Base-by-base conservation (phyloP, 176 grass and related monocot species). In the Rhipidocladum racemiflorum region DNA sequence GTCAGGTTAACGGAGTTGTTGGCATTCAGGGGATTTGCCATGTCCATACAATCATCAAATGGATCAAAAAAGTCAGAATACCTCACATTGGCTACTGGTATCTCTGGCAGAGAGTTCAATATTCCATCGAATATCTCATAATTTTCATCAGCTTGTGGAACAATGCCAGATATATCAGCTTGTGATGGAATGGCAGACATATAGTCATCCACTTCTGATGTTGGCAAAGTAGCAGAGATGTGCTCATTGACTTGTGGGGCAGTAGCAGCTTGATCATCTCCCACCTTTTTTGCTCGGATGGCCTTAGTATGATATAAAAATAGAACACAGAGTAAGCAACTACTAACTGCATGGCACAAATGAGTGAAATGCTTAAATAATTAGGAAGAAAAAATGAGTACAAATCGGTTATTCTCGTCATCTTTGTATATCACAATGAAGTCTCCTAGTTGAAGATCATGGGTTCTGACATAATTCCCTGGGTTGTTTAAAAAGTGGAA, bases 391-490 rank as follows among this genome's bases (percentile, higher is more conserved):
- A 61, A 69, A 68, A 14, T 82, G 8, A 30, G n/a, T 95, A 95
- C 96, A 83, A 93, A 86, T 83, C 88, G 72, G 73, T 94, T 82
- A 17, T 93, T 91, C 8, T 59, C 87, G 8, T 99, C 87, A 48
- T 99, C 91, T 85, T 91, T 91, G 89, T 99, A 99, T 62, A 99
- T 95, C 89, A 99, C 85, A 73, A 99, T 84, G 84, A 85, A 89
- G 76, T 99, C 96, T 23, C 96, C 96, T 23, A 89, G 89, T 64
- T 79, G 91, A 70, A 99, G 93, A 48, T 76, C 80, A 79, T 95
- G 96, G 68, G 87, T 65, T 82, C 89, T 89, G 30, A 99, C 54
- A 77, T 91, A 99, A 61, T 93, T 76, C 51, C 96, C 96, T 99
- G 80, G 39, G 27, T 83, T 42, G 35, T 70, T 68, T 21, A 74